These are phyloP conservation scores for Pythium rishiriense DNA, from an alignment of 352 stramenopile genomes.

Conservation along the genomic window DNA sequence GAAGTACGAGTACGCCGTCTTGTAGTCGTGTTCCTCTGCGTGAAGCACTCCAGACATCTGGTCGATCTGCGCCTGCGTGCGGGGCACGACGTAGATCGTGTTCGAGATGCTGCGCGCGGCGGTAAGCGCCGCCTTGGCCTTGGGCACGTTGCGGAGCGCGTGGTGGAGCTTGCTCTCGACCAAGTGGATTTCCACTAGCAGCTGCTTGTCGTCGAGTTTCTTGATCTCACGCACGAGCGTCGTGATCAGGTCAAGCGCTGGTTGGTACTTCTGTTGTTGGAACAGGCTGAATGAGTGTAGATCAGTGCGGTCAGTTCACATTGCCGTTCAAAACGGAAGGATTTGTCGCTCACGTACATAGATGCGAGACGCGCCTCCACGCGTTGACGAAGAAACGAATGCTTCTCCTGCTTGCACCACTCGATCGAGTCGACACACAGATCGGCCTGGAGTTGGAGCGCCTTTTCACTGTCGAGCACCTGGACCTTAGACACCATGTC, in stretches of 20 bases:
- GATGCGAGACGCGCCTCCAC: conserved; percentile 95
- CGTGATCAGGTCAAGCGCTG: conserved; percentile 93
- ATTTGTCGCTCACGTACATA: conserved; percentile 40
- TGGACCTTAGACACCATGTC: conserved; percentile 95
- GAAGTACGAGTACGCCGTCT: conserved; percentile 99
- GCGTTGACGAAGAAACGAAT: conserved; percentile 98
- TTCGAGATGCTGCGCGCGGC: conserved; percentile 97
- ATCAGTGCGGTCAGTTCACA: neutral
- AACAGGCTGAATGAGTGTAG: conserved; percentile 59
- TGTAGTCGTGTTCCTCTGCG: conserved; percentile 98
- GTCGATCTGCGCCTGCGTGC: conserved; percentile 95
- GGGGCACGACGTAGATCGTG: conserved; percentile 96
- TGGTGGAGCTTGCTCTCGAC: conserved; percentile 98
- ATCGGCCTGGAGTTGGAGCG: conserved; percentile 93
- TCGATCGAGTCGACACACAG: conserved; percentile 96
- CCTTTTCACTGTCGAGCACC: conserved; percentile 84
- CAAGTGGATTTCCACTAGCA: conserved; percentile 99
- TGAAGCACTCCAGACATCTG: conserved; percentile 97
- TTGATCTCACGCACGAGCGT: conserved; percentile 96
- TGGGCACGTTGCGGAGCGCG: conserved; percentile 96
- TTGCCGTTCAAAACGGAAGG: neutral
- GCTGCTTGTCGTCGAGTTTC: conserved; percentile 99
- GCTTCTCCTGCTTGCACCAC: conserved; percentile 93
- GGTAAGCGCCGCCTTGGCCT: conserved; percentile 96
- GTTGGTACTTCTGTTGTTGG: conserved; percentile 89